Evolutionary conservation across 2,329 filamentous ascomycete species (phyloP).

Genomic region (Diaporthe batatas): DNA sequence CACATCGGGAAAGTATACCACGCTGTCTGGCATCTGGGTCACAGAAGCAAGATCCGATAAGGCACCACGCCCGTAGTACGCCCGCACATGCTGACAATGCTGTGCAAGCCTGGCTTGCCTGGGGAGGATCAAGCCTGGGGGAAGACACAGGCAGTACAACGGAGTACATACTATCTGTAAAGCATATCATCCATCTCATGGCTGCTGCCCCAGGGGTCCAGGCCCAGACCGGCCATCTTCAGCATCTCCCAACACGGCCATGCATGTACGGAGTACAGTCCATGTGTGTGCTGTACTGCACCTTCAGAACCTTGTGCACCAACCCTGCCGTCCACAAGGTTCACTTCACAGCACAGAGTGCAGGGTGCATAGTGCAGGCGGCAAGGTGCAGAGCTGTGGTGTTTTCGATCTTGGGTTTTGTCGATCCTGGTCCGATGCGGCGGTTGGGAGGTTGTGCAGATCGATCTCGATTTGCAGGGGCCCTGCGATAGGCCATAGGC

Average conservation of each 20-base stretch:
- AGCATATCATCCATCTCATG: not conserved
- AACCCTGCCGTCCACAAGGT: not conserved
- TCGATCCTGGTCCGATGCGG: slow-evolving; percentile 34
- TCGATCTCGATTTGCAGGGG: slow-evolving; percentile 38
- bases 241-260: no score
- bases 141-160: not conserved
- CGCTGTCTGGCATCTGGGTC: not conserved
- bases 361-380: not conserved
- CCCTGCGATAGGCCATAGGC: not conserved
- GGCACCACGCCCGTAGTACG: not conserved
- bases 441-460: slow-evolving; percentile 18
- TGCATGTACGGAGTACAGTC: no score
- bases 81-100: not conserved
- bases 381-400: not conserved
- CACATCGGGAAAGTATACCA: not conserved
- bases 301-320: no score
- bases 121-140: not conserved
- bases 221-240: no score
- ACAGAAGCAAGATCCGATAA: slow-evolving; percentile 4
- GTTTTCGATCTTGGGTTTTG: slow-evolving; percentile 30
- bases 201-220: not conserved
- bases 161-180: no score
- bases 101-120: not conserved
- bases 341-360: no score
- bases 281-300: no score